phyloP scores from a whole-genome alignment of 805 yeast genomes.

The Yarrowia sp. region DNA sequence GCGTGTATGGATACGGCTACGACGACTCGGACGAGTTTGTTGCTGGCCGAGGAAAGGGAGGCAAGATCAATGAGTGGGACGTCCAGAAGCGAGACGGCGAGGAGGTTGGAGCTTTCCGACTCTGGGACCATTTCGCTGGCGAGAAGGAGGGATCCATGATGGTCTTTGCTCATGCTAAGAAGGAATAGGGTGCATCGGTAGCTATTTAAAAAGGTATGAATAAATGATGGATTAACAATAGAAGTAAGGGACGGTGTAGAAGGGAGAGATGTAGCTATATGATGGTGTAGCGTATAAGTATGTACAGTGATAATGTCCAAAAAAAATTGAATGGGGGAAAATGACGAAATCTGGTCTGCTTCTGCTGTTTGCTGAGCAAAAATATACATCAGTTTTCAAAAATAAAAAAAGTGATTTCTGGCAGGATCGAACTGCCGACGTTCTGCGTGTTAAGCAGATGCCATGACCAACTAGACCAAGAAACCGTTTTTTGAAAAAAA shows the following conservation, averaged over 20 bases:
- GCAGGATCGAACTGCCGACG: conserved; percentile 99
- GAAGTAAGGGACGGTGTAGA: no score
- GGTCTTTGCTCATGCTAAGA: conserved; percentile 23
- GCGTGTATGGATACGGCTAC: conserved; percentile 41
- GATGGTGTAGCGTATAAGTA: no score
- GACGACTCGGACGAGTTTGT: conserved; percentile 38
- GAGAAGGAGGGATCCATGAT: conserved; percentile 42
- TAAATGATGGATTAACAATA: neutral
- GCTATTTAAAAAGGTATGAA: conserved; percentile 1
- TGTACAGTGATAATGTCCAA: no score
- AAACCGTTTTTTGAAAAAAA: conserved; percentile 7
- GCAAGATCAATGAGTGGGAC: conserved; percentile 37
- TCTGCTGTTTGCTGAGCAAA: no score
- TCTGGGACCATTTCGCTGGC: conserved; percentile 42
- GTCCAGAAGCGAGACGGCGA: conserved; percentile 40
- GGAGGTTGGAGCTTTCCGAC: conserved; percentile 37
- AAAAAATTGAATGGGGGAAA: no score
- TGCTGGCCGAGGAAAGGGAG: conserved; percentile 36
- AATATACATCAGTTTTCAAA: neutral
- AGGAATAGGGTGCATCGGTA: conserved; percentile 34
- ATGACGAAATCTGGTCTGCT: no score
- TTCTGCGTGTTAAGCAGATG: conserved; percentile 99
- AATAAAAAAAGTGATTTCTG: conserved; percentile 29
- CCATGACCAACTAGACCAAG: conserved; percentile 98
- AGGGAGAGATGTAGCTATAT: no score